Evolutionary conservation across 2,329 filamentous ascomycete genomes (phyloP).

Genomic region (Penicillium sp.): DNA sequence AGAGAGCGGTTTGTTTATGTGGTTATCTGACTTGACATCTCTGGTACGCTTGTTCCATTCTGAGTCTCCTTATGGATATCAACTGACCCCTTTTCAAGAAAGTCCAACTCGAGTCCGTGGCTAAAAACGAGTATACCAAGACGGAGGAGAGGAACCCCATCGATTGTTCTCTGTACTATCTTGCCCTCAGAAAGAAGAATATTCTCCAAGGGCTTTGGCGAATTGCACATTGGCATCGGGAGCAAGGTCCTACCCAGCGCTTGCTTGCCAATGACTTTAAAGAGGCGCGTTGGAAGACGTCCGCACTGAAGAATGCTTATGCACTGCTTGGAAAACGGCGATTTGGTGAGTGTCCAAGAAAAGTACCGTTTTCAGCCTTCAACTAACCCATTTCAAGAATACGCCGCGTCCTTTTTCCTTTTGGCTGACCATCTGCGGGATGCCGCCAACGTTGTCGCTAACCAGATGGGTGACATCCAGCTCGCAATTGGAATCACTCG

Average conservation of each 20-base stretch:
- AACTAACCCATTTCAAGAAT: conserved; percentile 57
- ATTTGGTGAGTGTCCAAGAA: conserved; percentile 60
- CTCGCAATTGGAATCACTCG: conserved; percentile 84
- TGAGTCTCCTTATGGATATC: background rate
- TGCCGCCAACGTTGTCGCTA: conserved; percentile 81
- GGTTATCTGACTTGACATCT: conserved; percentile 75
- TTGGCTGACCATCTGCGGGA: conserved; percentile 81
- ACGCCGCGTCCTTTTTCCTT: conserved; percentile 93
- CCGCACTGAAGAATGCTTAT: conserved; percentile 94
- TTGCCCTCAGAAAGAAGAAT: conserved; percentile 86
- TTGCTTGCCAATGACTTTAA: conserved; percentile 89
- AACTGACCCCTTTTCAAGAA: conserved; percentile 47
- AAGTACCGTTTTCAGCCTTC: background rate
- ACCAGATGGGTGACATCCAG: conserved; percentile 84
- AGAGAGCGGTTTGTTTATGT: conserved; percentile 91
- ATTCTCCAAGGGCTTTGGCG: conserved; percentile 91
- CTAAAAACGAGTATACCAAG: conserved; percentile 89
- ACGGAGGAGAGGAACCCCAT: conserved; percentile 84
- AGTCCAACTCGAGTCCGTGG: conserved; percentile 83
- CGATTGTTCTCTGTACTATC: conserved; percentile 86
- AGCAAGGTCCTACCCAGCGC: conserved; percentile 76
- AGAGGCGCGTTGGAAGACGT: conserved; percentile 81
- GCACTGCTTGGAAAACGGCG: conserved; percentile 86
- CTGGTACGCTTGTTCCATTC: conserved; percentile 59
- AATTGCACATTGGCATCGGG: conserved; percentile 85